Evolutionary conservation across 2,329 filamentous ascomycete genomes (phyloP).

Genomic region (Berkeleyomyces basicola): DNA sequence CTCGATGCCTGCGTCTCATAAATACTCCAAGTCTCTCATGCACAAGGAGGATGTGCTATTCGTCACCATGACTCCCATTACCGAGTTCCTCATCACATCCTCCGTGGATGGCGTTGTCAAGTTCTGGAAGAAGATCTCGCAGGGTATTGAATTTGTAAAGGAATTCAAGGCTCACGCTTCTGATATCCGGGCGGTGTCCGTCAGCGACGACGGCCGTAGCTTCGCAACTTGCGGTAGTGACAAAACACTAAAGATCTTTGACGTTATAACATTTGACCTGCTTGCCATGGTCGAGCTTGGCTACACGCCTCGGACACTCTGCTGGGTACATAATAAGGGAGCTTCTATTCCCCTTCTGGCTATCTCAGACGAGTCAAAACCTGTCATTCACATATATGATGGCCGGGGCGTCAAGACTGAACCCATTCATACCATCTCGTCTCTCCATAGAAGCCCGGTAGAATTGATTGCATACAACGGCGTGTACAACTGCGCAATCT

Average conservation of each 20-base stretch:
- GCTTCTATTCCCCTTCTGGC: constrained; percentile 78
- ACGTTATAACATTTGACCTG: constrained; percentile 75
- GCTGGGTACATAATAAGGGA: constrained; percentile 80
- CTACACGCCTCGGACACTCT: constrained; percentile 60
- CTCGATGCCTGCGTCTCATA: constrained; percentile 61
- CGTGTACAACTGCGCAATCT: constrained; percentile 75
- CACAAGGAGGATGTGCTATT: constrained; percentile 90
- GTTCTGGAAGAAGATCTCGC: constrained; percentile 93
- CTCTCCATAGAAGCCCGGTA: constrained; percentile 68
- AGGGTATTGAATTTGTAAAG: constrained; percentile 93
- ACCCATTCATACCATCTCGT: constrained; percentile 60
- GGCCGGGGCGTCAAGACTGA: constrained; percentile 66
- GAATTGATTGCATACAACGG: constrained; percentile 81
- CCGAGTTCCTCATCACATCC: constrained; percentile 89
- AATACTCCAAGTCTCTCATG: constrained; percentile 95
- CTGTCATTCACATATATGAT: constrained; percentile 69
- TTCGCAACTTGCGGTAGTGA: constrained; percentile 79
- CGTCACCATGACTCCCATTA: constrained; percentile 72
- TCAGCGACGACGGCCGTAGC: constrained; percentile 78
- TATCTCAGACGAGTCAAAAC: constrained; percentile 58
- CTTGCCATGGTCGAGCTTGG: constrained; percentile 67
- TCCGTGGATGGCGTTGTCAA: constrained; percentile 94
- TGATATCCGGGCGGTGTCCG: constrained; percentile 67
- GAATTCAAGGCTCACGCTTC: constrained; percentile 85
- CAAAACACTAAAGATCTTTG: constrained; percentile 64